Base-by-base conservation (phyloP, 805 yeast species). In the Cyberlindnera mississippiensis region DNA sequence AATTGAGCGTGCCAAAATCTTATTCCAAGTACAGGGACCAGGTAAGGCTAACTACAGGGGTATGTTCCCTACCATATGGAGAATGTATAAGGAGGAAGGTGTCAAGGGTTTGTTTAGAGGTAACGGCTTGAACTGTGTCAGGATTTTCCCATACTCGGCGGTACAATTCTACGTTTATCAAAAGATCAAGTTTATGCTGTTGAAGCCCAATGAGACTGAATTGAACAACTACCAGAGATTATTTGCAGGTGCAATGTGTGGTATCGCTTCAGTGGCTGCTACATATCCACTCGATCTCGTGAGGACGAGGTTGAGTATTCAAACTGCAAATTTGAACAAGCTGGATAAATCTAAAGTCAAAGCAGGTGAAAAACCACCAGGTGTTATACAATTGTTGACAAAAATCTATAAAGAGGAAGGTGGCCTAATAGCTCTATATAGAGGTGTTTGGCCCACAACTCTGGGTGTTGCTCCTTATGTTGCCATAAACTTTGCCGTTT, bases 381-480 rank as follows among this genome's bases (percentile, higher is more conserved):
- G 95, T 0, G 82, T 89, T 54, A 61, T 72, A 62, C 63, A 68
- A 10, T 73, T 88, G 2, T 59, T 85, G 42, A 53, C 48, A 28
- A 65, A 70, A 14, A 87, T 89, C 16, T 86, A 85, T 62, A 55
- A 52, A 13, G 73, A 71, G 13, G 99, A 91, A 64, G 98, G 98
- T 28, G 96, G 96, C 0, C 18, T 87, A 8, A 46, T 58, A 2
- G 95, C 89, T 0, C 67, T 91, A 13, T 91, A 86, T 59, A 71
- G 90, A 38, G 99, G 99, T 3, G 69, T 90, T 11, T 68, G 82
- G 47, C 96, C 98, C n/a, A 91, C 98, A 0, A 78, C 90, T 2
- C 64, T 86, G 43, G 97, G 98, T 2, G 96, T 93, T 16, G 97
- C 96, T 1, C 97, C 98, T 1, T 93, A 90, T 57, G 96, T 88